These are phyloP conservation scores for Calonectria pseudoturangicola DNA, from an alignment of 2,329 filamentous ascomycete genomes.

Conservation along the genomic window DNA sequence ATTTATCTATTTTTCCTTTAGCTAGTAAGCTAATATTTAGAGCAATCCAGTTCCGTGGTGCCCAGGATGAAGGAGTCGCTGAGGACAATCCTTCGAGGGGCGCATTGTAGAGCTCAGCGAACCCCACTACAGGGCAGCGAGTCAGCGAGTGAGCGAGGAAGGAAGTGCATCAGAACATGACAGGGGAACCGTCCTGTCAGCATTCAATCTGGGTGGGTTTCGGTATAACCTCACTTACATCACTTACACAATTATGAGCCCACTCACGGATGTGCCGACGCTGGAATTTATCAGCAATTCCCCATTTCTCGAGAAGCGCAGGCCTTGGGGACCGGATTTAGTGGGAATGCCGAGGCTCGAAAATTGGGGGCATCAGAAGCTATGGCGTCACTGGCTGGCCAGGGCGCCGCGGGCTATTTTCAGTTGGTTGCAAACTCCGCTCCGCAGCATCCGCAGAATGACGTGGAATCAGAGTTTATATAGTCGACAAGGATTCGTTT, in stretches of 20 bases:
- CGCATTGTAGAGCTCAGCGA: neutral
- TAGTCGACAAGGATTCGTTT: neutral
- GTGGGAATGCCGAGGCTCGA: conserved; percentile 22
- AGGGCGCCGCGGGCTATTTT: neutral
- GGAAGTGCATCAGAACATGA: neutral
- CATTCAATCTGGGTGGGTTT: conserved; percentile 8
- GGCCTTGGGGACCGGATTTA: neutral
- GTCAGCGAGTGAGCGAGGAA: neutral
- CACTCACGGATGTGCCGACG: neutral
- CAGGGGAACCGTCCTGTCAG: conserved; percentile 3
- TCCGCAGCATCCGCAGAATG: conserved; percentile 10
- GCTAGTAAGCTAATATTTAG: too few relatives aligned
- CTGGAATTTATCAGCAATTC: conserved; percentile 20
- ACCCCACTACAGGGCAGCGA: neutral
- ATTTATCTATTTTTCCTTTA: too few relatives aligned
- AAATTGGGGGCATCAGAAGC: neutral
- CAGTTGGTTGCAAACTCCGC: neutral
- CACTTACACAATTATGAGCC: neutral
- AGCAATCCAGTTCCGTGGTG: too few relatives aligned
- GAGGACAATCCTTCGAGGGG: too few relatives aligned
- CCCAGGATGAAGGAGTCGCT: too few relatives aligned
- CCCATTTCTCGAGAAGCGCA: neutral
- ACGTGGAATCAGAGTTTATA: conserved; percentile 5
- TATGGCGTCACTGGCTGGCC: conserved; percentile 24
- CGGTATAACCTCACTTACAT: neutral